Conservation (phyloP, 1,284 basidiomycete genomes). For the Irpex sp. region DNA sequence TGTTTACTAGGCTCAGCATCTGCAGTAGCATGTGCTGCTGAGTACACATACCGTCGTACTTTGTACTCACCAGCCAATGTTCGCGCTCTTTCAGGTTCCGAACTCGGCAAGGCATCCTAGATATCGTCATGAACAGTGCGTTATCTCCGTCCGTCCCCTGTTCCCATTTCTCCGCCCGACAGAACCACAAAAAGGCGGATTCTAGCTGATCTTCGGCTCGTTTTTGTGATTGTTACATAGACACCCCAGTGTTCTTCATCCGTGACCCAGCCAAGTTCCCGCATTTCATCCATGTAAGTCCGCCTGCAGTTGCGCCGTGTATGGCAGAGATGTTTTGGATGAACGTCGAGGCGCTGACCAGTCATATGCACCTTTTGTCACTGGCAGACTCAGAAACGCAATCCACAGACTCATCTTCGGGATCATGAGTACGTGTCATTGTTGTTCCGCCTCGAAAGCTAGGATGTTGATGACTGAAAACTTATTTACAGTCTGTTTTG, state of each 20-base stretch:
- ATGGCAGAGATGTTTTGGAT: neutral
- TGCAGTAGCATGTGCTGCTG: no score
- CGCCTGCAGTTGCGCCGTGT: no score
- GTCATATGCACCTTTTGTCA: neutral
- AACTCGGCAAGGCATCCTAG: slow-evolving; percentile 12
- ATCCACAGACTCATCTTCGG: slow-evolving; percentile 85
- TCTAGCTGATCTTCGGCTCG: neutral
- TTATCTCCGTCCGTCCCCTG: neutral
- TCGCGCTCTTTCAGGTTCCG: slow-evolving; percentile 18
- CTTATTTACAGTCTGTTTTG: slow-evolving; percentile 17
- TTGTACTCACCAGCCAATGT: neutral
- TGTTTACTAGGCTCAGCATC: no score
- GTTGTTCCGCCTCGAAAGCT: slow-evolving; percentile 40
- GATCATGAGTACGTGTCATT: slow-evolving; percentile 39
- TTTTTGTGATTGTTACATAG: slow-evolving; percentile 9
- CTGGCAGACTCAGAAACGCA: slow-evolving; percentile 75
- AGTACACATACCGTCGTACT: neutral
- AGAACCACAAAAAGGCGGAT: neutral
- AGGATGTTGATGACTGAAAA: slow-evolving; percentile 34
- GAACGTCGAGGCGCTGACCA: slow-evolving; percentile 1
- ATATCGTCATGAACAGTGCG: slow-evolving; percentile 17
- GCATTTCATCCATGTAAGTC: slow-evolving; percentile 76
- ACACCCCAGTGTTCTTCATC: slow-evolving; percentile 88
- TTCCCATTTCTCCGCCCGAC: slow-evolving; percentile 31
- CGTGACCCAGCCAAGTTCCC: slow-evolving; percentile 81